These are phyloP conservation scores for Volutella citrinella DNA, from an alignment of 2,329 filamentous ascomycete genomes.

Conservation along the genomic window DNA sequence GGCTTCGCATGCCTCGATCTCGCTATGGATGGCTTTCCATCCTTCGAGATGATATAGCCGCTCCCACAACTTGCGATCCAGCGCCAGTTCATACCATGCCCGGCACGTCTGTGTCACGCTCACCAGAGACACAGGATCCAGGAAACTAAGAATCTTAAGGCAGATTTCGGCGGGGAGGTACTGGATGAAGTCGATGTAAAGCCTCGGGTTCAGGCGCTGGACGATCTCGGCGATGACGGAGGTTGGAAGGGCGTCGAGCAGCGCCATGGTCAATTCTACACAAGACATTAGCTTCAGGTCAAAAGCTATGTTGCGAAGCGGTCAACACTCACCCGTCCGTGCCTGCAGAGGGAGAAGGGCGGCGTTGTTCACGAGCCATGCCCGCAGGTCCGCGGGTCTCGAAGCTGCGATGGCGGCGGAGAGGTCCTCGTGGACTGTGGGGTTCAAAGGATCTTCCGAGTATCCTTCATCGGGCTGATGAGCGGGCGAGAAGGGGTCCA, in stretches of 20 bases:
- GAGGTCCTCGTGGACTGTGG: conserved; percentile 32
- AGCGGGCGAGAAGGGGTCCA: conserved; percentile 49
- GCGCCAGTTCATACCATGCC: conserved; percentile 75
- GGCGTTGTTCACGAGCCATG: conserved; percentile 50
- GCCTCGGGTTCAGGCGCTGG: conserved; percentile 72
- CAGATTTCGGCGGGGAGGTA: conserved; percentile 89
- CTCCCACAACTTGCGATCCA: conserved; percentile 86
- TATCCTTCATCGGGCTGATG: conserved; percentile 80
- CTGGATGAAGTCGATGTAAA: conserved; percentile 89
- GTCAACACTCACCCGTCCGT: conserved; percentile 49
- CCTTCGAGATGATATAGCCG: conserved; percentile 79
- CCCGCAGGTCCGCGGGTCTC: conserved; percentile 43
- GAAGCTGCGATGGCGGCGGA: conserved; percentile 32
- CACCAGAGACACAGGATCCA: conserved; percentile 78
- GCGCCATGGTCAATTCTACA: conserved; percentile 74
- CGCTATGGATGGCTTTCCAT: conserved; percentile 69
- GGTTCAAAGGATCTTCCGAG: conserved; percentile 68
- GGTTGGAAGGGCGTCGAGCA: conserved; percentile 76
- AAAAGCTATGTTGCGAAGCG: too few relatives aligned
- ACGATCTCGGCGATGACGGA: conserved; percentile 78
- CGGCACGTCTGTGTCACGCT: conserved; percentile 75
- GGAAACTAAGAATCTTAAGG: conserved; percentile 81
- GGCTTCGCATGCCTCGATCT: conserved; percentile 66
- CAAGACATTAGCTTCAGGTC: conserved; percentile 15
- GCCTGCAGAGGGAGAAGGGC: conserved; percentile 46